Conservation (phyloP, 2,329 filamentous ascomycete species). For the Chrysosporium keratinophilum region DNA sequence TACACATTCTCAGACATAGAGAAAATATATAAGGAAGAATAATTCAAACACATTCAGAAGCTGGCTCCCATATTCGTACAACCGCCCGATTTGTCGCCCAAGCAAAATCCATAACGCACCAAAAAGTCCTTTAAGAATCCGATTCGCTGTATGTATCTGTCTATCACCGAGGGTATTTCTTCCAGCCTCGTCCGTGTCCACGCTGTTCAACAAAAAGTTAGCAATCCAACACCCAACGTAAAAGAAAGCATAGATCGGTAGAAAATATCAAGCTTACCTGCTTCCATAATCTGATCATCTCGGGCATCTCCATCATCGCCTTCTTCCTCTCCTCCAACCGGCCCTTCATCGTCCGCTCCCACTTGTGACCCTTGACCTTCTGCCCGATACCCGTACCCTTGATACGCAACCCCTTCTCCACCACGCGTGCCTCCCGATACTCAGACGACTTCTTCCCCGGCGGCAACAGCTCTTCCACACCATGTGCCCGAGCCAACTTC, state of each 20-base stretch:
- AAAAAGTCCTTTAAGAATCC: neutral
- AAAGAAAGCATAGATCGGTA: neutral
- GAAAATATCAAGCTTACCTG: slow-evolving; percentile 49
- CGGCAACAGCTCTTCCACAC: slow-evolving; percentile 71
- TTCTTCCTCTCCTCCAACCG: slow-evolving; percentile 79
- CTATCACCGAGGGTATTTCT: slow-evolving; percentile 56
- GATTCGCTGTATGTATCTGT: neutral
- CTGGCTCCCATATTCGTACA: slow-evolving; percentile 9
- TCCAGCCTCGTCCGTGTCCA: slow-evolving; percentile 64
- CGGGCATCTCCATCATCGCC: slow-evolving; percentile 91
- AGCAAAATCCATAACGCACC: neutral
- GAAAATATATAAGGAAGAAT: neutral
- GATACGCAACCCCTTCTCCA: slow-evolving; percentile 70
- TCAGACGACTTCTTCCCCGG: slow-evolving; percentile 65
- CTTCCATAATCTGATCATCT: slow-evolving; percentile 87
- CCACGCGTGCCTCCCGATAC: slow-evolving; percentile 54
- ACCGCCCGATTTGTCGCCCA: neutral
- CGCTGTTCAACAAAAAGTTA: slow-evolving; percentile 40
- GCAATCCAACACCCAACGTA: slow-evolving; percentile 18
- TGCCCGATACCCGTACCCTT: slow-evolving; percentile 90
- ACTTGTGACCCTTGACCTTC: slow-evolving; percentile 86
- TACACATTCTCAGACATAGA: neutral
- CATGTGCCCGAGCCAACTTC: slow-evolving; percentile 68
- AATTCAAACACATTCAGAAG: neutral
- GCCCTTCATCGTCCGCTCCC: slow-evolving; percentile 75